A percentile compares a stretch with the other conserved stretches of the same genome.
phyloP scores from a whole-genome alignment of 2,329 filamentous ascomycete species.

The Alternaria atra region DNA sequence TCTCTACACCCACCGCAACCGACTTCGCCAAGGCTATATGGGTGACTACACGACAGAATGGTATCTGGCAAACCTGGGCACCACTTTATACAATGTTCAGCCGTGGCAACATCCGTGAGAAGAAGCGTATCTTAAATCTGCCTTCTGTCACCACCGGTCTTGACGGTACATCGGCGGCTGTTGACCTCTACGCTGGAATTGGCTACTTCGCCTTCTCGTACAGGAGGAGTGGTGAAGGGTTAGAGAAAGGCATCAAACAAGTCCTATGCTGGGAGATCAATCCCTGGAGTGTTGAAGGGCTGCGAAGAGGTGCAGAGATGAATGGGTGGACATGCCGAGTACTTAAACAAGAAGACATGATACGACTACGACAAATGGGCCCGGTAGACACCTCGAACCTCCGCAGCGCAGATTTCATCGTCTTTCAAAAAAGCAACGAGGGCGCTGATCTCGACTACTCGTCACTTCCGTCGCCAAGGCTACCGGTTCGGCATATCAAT shows the following conservation, averaged over 20 bases:
- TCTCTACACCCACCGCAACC: constrained; percentile 31
- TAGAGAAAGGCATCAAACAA: constrained; percentile 68
- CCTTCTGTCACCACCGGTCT: constrained; percentile 37
- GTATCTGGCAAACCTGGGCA: constrained; percentile 85
- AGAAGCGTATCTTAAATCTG: constrained; percentile 72
- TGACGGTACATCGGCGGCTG: constrained; percentile 46
- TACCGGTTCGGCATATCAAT: constrained; percentile 65
- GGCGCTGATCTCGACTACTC: constrained; percentile 29
- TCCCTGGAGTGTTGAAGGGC: constrained; percentile 58
- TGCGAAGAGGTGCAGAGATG: constrained; percentile 51
- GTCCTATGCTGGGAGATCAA: constrained; percentile 93
- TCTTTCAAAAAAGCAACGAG: constrained; percentile 55
- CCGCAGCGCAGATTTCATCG: constrained; percentile 37
- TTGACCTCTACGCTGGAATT: constrained; percentile 92
- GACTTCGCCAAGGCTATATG: constrained; percentile 78
- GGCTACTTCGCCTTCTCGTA: constrained; percentile 95
- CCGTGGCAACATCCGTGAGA: constrained; percentile 88
- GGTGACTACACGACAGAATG: constrained; percentile 77
- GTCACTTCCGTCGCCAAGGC: constrained; percentile 17
- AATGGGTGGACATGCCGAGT: constrained; percentile 51
- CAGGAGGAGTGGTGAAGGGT: constrained; percentile 65
- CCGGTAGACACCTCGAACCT: background rate
- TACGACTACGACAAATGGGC: background rate
- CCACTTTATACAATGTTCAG: constrained; percentile 95
- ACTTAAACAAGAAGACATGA: constrained; percentile 2